Percentiles rank a stretch among this genome's conserved stretches.
phyloP scores from a whole-genome alignment of 208 protist species.

The Trypanosoma platydactyli region DNA sequence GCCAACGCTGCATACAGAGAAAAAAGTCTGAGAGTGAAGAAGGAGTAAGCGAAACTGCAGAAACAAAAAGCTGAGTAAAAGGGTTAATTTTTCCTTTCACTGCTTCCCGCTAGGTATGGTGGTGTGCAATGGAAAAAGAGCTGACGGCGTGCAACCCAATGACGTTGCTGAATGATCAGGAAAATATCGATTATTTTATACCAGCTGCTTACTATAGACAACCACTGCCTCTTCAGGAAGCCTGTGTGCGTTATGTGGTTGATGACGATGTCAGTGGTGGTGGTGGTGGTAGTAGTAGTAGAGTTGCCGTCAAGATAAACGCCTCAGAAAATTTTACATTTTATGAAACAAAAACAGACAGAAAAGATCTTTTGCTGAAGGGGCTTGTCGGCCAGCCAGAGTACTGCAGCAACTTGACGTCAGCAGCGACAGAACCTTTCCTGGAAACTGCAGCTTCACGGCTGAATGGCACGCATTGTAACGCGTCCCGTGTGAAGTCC shows the following conservation, averaged over 20 bases:
- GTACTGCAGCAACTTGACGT: background rate
- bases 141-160: background rate
- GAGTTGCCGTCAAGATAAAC: background rate
- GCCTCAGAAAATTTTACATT: background rate
- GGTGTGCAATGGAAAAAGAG: background rate
- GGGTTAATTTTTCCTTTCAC: too few relatives aligned
- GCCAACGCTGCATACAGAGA: too few relatives aligned
- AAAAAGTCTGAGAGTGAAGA: too few relatives aligned
- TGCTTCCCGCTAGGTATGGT: background rate
- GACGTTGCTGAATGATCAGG: background rate
- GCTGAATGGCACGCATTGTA: conserved; percentile 31
- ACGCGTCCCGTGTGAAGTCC: conserved; percentile 38
- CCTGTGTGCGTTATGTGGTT: background rate
- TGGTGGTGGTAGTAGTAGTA: background rate
- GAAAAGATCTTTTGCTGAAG: conserved; percentile 50
- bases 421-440: conserved; percentile 20
- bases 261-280: background rate
- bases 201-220: conserved; percentile 6
- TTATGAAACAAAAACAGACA: conserved; percentile 12
- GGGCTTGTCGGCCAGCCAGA: conserved; percentile 32
- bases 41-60: too few relatives aligned
- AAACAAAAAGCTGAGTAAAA: too few relatives aligned
- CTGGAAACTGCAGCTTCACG: conserved; percentile 33
- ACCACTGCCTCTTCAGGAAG: conserved; percentile 21
- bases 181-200: conserved; percentile 10